These are phyloP conservation scores for Dendrostoma leiphaemia DNA, from an alignment of 2,329 filamentous ascomycete species.

Conservation along the genomic window DNA sequence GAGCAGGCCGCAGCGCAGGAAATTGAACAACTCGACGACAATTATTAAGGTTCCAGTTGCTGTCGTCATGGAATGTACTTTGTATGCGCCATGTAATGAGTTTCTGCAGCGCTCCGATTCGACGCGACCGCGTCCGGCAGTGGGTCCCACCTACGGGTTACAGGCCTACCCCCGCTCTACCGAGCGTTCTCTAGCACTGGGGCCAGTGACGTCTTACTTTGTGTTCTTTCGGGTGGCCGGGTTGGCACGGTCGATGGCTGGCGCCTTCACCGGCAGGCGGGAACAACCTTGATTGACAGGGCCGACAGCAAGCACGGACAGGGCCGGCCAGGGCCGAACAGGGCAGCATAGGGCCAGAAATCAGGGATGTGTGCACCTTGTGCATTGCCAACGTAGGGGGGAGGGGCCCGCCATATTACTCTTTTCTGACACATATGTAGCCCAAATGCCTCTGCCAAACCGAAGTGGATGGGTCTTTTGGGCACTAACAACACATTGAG, in stretches of 20 bases:
- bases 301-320: neutral
- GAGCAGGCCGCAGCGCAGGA: neutral
- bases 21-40: neutral
- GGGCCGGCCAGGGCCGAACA: neutral
- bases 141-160: neutral
- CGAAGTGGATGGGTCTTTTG: neutral
- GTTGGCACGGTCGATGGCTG: conserved; percentile 1
- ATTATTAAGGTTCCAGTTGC: neutral
- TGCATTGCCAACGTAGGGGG: too few relatives aligned
- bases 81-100: neutral
- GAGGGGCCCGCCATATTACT: too few relatives aligned
- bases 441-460: neutral
- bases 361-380: neutral
- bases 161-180: neutral
- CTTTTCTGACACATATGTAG: too few relatives aligned
- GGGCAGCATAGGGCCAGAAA: neutral
- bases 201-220: neutral
- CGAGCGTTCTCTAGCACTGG: neutral
- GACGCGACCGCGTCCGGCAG: neutral
- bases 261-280: neutral
- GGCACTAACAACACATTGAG: neutral
- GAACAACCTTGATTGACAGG: neutral
- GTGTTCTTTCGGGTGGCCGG: neutral
- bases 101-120: neutral
- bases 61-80: neutral